Evolutionary conservation across 202 grass and related monocot genomes (phyloP).

Genomic region (Zizania palustris): DNA sequence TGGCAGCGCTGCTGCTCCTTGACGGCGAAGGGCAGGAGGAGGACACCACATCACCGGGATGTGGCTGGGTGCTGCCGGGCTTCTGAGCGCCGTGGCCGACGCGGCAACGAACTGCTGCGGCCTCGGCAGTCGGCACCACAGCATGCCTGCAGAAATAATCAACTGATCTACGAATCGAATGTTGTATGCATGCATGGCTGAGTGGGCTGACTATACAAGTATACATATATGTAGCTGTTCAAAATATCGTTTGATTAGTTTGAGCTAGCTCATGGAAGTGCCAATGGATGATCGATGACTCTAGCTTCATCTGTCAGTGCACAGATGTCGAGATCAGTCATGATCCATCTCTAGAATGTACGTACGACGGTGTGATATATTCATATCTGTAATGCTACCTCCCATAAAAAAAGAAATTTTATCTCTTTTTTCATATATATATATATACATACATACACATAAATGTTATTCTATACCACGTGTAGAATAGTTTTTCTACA

Average conservation of each 20-base stretch:
- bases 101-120: constrained; percentile 8
- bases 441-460: no score
- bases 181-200: not conserved
- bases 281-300: not conserved
- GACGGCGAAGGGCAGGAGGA: constrained; percentile 18
- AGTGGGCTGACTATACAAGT: not conserved
- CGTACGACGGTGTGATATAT: no score
- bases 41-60: constrained; percentile 13
- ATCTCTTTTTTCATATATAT: no score
- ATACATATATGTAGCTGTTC: constrained; percentile 12
- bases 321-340: not conserved
- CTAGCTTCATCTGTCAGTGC: not conserved
- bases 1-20: constrained; percentile 35
- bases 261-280: not conserved
- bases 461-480: no score
- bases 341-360: not conserved
- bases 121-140: constrained; percentile 28
- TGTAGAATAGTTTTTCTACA: no score
- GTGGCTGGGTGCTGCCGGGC: constrained; percentile 1
- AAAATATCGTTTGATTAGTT: not conserved
- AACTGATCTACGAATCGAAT: not conserved
- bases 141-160: not conserved
- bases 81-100: constrained; percentile 35
- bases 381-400: no score
- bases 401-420: no score